These are phyloP conservation scores for Xylaria flabelliformis DNA, from an alignment of 495 filamentous ascomycete species.

Conservation along the genomic window DNA sequence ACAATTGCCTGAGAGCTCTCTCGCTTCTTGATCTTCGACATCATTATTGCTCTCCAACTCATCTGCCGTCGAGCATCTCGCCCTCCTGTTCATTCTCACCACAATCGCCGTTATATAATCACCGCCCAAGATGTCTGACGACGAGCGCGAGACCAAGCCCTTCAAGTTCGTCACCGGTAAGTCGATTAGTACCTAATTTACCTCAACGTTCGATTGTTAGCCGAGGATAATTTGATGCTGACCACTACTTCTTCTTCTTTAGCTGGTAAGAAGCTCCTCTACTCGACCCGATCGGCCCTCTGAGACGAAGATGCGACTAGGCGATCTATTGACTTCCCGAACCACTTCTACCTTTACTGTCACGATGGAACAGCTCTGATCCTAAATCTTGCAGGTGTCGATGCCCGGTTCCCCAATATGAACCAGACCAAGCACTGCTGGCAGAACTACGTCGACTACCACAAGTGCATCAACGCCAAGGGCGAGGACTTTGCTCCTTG, in stretches of 20 bases:
- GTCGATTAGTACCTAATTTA: conserved; percentile 48
- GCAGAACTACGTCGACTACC: conserved; percentile 99
- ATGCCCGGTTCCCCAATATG: conserved; percentile 97
- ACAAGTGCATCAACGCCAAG: conserved; percentile 98
- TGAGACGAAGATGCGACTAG: conserved; percentile 28
- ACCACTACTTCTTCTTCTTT: conserved; percentile 35
- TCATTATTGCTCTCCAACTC: conserved; percentile 29
- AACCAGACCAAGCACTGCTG: conserved; percentile 96
- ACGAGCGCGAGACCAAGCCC: conserved; percentile 93
- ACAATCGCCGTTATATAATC: conserved; percentile 19
- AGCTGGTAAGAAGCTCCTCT: conserved; percentile 55
- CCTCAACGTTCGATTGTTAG: conserved; percentile 41
- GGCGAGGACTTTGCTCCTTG: conserved; percentile 98
- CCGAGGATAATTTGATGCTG: conserved; percentile 35
- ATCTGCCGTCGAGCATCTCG: conserved; percentile 31
- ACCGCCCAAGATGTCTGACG: conserved; percentile 78
- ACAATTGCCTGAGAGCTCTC: conserved; percentile 36
- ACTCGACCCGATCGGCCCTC: conserved; percentile 9
- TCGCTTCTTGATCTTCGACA: conserved; percentile 34
- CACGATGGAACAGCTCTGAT: conserved; percentile 19
- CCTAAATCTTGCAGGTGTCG: conserved; percentile 72
- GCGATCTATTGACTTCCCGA: conserved; percentile 13
- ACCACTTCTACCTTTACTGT: not conserved
- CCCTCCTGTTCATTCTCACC: conserved; percentile 17
- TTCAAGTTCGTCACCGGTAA: conserved; percentile 99